Evolutionary conservation across 2,329 filamentous ascomycete genomes (phyloP).

Genomic region (Nemania serpens): DNA sequence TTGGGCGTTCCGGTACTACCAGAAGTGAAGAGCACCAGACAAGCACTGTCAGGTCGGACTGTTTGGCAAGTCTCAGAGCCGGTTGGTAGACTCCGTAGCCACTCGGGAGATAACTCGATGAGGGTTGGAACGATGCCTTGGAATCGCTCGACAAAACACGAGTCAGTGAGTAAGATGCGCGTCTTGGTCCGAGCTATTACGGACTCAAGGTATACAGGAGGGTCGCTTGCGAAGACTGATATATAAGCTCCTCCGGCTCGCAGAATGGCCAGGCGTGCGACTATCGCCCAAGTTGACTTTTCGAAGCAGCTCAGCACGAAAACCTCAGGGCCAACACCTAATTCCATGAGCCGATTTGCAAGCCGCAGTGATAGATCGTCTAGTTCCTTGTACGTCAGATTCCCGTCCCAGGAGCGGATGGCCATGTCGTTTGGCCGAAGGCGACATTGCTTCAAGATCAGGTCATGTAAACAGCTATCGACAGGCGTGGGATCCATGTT

Average conservation of each 20-base stretch:
- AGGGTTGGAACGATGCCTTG: constrained; percentile 22
- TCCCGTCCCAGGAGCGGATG: constrained; percentile 23
- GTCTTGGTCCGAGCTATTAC: constrained; percentile 27
- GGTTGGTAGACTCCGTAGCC: constrained; percentile 8
- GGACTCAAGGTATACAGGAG: constrained; percentile 33
- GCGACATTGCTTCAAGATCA: constrained; percentile 24
- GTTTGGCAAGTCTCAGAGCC: background rate
- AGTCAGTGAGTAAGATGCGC: constrained; percentile 23
- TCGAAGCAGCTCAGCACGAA: constrained; percentile 44
- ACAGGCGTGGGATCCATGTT: constrained; percentile 18
- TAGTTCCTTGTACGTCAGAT: constrained; percentile 26
- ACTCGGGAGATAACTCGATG: constrained; percentile 15
- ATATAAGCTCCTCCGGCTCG: constrained; percentile 44
- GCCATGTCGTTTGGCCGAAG: constrained; percentile 17
- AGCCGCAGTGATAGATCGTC: constrained; percentile 30
- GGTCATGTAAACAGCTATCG: constrained; percentile 22
- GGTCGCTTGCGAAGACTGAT: constrained; percentile 46
- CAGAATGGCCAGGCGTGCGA: constrained; percentile 44
- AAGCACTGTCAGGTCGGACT: constrained; percentile 22
- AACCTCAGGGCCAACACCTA: constrained; percentile 42
- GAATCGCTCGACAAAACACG: constrained; percentile 17
- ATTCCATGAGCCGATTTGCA: constrained; percentile 37
- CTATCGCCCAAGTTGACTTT: constrained; percentile 44
- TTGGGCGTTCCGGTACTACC: constrained; percentile 32
- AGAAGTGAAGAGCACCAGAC: constrained; percentile 31